A percentile compares a stretch with the other conserved stretches of the same genome.
These are phyloP conservation scores for Plantago coronopus DNA, from an alignment of 305 asterid species.

Conservation along the genomic window DNA sequence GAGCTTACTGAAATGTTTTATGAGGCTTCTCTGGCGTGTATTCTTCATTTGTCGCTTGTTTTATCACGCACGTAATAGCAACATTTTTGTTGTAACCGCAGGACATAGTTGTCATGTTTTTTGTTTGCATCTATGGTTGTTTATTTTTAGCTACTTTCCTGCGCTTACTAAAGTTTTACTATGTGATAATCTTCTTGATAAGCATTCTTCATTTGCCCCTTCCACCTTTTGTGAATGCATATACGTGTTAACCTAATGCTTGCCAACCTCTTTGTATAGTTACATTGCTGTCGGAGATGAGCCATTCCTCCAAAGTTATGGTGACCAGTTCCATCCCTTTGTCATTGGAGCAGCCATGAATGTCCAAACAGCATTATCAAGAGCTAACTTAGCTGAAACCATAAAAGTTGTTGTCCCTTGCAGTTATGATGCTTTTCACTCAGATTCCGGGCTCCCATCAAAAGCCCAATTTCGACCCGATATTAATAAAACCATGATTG, in stretches of 20 bases:
- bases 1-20: too few relatives aligned
- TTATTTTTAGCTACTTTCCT: neutral
- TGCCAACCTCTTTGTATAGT: constrained; percentile 32
- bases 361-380: constrained; percentile 53
- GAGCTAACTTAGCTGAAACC: constrained; percentile 49
- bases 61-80: too few relatives aligned
- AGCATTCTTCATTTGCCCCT: neutral
- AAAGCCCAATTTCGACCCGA: constrained; percentile 57
- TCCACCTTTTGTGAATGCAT: neutral
- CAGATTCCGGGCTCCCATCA: constrained; percentile 55
- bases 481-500: constrained; percentile 64
- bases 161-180: neutral
- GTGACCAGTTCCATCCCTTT: constrained; percentile 62
- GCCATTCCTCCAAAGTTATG: constrained; percentile 61
- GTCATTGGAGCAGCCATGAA: constrained; percentile 71
- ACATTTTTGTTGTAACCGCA: too few relatives aligned
- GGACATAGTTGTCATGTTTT: too few relatives aligned
- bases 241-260: constrained; percentile 12
- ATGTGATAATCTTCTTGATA: neutral
- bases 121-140: neutral
- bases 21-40: too few relatives aligned
- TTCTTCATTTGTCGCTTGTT: too few relatives aligned
- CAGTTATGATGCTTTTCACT: constrained; percentile 57
- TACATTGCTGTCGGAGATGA: constrained; percentile 75
- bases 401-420: constrained; percentile 67